Evolutionary conservation across 2,329 filamentous ascomycete genomes (phyloP).

Genomic region (Trichophaea hybrida): DNA sequence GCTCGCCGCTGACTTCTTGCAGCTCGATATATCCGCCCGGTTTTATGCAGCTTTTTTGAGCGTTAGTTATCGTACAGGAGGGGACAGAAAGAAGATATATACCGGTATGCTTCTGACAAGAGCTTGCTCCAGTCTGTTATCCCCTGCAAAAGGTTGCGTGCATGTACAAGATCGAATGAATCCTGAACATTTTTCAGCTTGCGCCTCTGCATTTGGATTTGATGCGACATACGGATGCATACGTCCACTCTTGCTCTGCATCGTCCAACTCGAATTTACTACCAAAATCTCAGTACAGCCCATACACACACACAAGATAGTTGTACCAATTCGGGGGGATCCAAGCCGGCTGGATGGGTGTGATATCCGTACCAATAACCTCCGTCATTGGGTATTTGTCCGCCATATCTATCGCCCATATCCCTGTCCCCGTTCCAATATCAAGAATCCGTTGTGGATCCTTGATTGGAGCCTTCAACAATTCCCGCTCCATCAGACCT

Average conservation of each 20-base stretch:
- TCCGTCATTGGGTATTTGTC: constrained; percentile 30
- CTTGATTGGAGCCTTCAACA: too few species aligned
- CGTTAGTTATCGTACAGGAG: neutral
- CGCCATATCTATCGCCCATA: constrained; percentile 33
- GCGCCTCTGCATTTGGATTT: neutral
- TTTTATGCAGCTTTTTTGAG: constrained; percentile 35
- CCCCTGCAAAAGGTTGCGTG: constrained; percentile 26
- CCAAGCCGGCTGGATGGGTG: constrained; percentile 32
- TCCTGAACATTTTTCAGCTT: constrained; percentile 7
- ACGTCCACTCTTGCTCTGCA: constrained; percentile 25
- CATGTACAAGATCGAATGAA: constrained; percentile 28
- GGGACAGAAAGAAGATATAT: neutral
- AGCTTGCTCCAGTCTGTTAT: constrained; percentile 29
- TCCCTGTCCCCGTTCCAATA: constrained; percentile 19
- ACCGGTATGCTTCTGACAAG: constrained; percentile 22
- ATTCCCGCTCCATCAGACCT: too few species aligned
- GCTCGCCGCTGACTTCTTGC: neutral
- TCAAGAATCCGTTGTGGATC: too few species aligned
- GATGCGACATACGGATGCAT: constrained; percentile 14
- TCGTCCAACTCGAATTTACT: constrained; percentile 25
- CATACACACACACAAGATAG: neutral
- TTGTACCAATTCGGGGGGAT: neutral
- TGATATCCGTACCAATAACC: constrained; percentile 31
- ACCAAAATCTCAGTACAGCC: constrained; percentile 2
- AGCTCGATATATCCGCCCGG: constrained; percentile 45